Base-by-base conservation (phyloP, 2,329 filamentous ascomycete genomes). In the Apiospora kogelbergensis region DNA sequence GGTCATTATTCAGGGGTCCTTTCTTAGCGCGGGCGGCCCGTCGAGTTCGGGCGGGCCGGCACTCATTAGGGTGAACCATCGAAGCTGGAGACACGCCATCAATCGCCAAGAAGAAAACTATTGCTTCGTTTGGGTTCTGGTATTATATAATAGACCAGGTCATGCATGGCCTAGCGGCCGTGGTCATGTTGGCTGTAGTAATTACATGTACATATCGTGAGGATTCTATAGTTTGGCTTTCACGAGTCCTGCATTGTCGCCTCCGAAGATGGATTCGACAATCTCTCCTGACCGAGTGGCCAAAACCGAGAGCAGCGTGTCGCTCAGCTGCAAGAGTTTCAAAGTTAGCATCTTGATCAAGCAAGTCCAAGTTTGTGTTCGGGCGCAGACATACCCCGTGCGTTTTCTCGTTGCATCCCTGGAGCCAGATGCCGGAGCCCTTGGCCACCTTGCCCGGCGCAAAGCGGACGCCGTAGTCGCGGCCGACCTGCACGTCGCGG, bases 371-470 rank as follows among this genome's bases (percentile, higher is more conserved):
- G 13, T 33, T 33, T 42, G 40, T 42, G 26, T n/a, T 37, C 10
- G 4, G 46, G 3, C 10, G 37, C 20, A 67, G 53, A 90, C 92
- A 89, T 87, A 95, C 92, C 70, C 95, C 95, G 80, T 98, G 95
- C 42, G 94, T 97, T 71, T 86, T 89, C 84, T 98, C 95, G 78
- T 94, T 97, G 83, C 95, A 98, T 41, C 95, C 95, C 80, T 98
- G 96, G 74, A 98, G 84, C 91, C 93, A 98, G 69, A 98, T 85
- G 3, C 95, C 95, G 17, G 93, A 91, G 60, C 90, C 89, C 0
- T 85, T 78, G n/a, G 89, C 86, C 42, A 98, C 91, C 64, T 87
- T 85, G 40, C 88, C 90, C 1, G 87, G 82, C 65, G 88, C 85
- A 77, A 97, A 94, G 69, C 90, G 83, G 65, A 98, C 88, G 66